Base-by-base conservation (phyloP, 176 grass and related monocot species). In the bread wheat (Triticum aestivum) region DNA sequence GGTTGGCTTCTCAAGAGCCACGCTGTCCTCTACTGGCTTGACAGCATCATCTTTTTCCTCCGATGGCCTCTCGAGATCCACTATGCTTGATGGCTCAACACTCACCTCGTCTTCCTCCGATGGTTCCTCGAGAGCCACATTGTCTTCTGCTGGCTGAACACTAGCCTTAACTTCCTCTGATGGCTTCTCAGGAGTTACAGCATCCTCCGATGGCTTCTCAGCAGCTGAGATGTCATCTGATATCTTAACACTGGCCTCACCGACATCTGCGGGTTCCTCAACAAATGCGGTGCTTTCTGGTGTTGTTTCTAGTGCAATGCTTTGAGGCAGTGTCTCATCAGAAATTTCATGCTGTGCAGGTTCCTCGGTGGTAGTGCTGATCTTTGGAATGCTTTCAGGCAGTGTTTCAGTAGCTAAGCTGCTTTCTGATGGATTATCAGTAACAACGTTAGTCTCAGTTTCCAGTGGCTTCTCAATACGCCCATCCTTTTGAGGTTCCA, bases 231-330 rank as follows among this genome's bases (percentile, higher is more conserved):
- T 21, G 56, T 59, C 86, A 23, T 69, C 35, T 5, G 20, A 51
- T 11, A n/a, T 23, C 56, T 90, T 63, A 52, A 79, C 65, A 29
- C 42, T 26, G 63, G n/a, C 73, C 58, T 85, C 77, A 44, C 32
- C 20, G 0, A 69, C 21, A 6, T 64, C 70, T 78, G 20, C 20
- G 32, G 52, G 64, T 27, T 72, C 82, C 38, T 91, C 82, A 32
- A 14, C 39, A 81, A 35, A 26, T 45, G n/a, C 2, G 6, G 37
- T 4, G 21, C 52, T 88, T 78, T 56, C 61, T 77, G 89, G 37
- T 71, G 38, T 20, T 72, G 52, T 91, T 82, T 91, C 86, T 81
- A 33, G 49, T 82, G 77, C 54, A 85, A 52, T 77, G 82, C 68
- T 74, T 51, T 68, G 59, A 74, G 69, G 45, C 26, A 11, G 67